Evolutionary conservation across 495 filamentous ascomycete species (phyloP).

Genomic region (Penicillium longicatenatum): DNA sequence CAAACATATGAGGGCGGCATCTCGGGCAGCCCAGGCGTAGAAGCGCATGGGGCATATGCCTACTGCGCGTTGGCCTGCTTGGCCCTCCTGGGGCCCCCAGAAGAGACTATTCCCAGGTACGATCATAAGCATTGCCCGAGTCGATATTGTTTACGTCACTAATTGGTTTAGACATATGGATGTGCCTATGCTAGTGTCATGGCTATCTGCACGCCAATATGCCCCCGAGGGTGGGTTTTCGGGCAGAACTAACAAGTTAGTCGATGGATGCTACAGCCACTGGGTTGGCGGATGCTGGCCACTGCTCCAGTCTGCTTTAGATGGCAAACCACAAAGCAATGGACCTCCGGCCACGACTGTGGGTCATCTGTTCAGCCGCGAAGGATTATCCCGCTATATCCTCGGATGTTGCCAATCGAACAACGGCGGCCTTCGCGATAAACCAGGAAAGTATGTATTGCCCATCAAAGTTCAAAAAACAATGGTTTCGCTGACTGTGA

Average conservation of each 20-base stretch:
- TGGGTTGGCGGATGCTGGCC: conserved; percentile 97
- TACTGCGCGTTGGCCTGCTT: conserved; percentile 92
- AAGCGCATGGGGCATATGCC: conserved; percentile 96
- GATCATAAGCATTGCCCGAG: conserved; percentile 14
- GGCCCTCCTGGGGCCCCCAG: conserved; percentile 76
- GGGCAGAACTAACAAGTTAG: conserved; percentile 95
- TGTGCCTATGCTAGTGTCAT: conserved; percentile 72
- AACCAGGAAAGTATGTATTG: conserved; percentile 78
- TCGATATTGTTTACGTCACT: conserved; percentile 20
- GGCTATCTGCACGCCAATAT: conserved; percentile 88
- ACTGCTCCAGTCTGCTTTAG: conserved; percentile 77
- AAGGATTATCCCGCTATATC: conserved; percentile 85
- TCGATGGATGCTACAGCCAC: conserved; percentile 96
- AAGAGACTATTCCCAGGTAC: conserved; percentile 67
- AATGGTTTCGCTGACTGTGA: conserved; percentile 17
- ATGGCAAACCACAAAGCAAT: conserved; percentile 42
- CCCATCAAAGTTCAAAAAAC: not conserved
- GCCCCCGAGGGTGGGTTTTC: conserved; percentile 89
- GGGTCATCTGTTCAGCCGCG: conserved; percentile 71
- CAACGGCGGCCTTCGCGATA: conserved; percentile 86
- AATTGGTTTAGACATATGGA: conserved; percentile 66
- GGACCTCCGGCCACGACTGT: conserved; percentile 25
- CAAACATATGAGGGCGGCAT: conserved; percentile 96
- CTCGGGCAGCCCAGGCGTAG: conserved; percentile 72
- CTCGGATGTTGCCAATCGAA: conserved; percentile 81